Conservation (phyloP, 345 rosid species). For the Gossypium herbaceum region DNA sequence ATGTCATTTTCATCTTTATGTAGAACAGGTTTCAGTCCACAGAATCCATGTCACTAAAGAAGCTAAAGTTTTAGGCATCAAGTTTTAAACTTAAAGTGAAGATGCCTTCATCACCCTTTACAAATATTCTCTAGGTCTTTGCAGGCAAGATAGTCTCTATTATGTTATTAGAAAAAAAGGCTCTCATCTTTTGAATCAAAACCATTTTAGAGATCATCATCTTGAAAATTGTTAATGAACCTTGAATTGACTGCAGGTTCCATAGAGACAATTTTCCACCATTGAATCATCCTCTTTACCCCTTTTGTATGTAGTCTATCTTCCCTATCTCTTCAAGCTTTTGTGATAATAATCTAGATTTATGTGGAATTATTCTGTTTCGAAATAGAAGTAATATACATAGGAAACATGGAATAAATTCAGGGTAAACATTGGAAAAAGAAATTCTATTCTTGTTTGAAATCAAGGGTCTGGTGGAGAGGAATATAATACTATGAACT, state of each 20-base stretch:
- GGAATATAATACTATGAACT: not conserved
- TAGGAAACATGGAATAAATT: not conserved
- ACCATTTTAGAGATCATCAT: slow-evolving; percentile 3
- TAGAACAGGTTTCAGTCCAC: not conserved
- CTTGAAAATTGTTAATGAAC: not conserved
- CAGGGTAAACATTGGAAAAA: not conserved
- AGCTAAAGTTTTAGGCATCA: not conserved
- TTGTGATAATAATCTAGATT: slow-evolving; percentile 8
- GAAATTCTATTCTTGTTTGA: not conserved
- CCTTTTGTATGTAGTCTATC: not conserved
- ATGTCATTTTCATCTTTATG: not conserved
- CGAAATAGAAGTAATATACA: too few species aligned
- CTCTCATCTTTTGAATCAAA: not conserved
- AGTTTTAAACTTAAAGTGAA: not conserved
- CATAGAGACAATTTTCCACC: slow-evolving; percentile 4
- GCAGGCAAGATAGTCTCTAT: not conserved
- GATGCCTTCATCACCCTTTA: not conserved
- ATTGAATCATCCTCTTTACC: slow-evolving; percentile 4
- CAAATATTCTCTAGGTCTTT: slow-evolving; percentile 3
- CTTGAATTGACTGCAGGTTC: slow-evolving; percentile 3
- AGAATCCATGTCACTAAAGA: not conserved
- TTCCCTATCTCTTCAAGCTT: not conserved
- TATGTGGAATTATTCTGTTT: not conserved
- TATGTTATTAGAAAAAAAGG: not conserved
- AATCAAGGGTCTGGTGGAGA: not conserved